Conservation (phyloP, 139 green algal genomes). For the Chlorella sorokiniana region DNA sequence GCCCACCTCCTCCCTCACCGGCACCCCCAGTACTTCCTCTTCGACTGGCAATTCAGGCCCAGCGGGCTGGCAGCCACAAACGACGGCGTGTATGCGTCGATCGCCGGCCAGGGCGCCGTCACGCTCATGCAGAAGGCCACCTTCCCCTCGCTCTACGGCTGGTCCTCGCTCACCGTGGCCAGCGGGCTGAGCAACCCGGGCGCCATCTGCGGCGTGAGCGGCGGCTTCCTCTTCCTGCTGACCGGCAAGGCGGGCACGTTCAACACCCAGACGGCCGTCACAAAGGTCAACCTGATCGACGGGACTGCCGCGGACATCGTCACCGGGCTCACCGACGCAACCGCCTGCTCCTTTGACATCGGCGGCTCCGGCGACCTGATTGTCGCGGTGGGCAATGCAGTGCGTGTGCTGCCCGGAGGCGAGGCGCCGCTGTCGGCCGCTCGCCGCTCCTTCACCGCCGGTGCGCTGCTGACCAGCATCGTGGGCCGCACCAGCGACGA, state of each 20-base stretch:
- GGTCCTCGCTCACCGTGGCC: neutral
- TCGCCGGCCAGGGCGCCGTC: neutral
- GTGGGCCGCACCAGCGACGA: neutral
- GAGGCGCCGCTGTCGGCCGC: neutral
- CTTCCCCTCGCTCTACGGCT: neutral
- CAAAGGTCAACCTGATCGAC: neutral
- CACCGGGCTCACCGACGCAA: neutral
- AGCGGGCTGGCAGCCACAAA: neutral
- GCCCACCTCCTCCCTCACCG: neutral
- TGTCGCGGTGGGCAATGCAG: neutral
- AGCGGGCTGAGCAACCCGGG: neutral
- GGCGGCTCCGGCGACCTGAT: neutral
- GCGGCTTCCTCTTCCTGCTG: neutral
- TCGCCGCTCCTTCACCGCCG: neutral
- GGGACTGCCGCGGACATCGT: neutral
- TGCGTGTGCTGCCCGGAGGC: neutral
- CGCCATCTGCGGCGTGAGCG: neutral
- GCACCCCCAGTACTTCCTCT: neutral
- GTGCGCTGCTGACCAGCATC: neutral
- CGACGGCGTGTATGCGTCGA: neutral
- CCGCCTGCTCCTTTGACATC: neutral
- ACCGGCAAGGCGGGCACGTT: neutral
- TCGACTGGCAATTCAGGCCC: neutral
- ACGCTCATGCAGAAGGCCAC: neutral
- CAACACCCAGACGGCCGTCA: neutral